These are phyloP conservation scores for Ceratocystis alfenasii DNA, from an alignment of 2,329 filamentous ascomycete genomes.

Conservation along the genomic window DNA sequence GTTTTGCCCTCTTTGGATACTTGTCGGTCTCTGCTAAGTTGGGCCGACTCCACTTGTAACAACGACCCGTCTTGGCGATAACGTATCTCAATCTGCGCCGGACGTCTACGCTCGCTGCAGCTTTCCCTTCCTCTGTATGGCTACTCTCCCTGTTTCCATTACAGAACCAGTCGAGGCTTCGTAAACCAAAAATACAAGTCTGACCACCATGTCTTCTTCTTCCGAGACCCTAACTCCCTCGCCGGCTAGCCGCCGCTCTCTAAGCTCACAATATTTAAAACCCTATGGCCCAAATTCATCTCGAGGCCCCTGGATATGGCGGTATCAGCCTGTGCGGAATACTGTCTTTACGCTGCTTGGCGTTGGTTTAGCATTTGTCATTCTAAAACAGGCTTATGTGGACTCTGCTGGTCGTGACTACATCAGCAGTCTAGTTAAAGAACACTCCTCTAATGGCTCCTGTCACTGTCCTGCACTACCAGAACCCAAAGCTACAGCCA, in stretches of 20 bases:
- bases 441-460: conserved; percentile 1
- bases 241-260: not conserved
- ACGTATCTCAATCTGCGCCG: too few relatives aligned
- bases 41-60: not conserved
- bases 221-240: not conserved
- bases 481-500: conserved; percentile 27
- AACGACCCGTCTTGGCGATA: not conserved
- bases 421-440: conserved; percentile 18
- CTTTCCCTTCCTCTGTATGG: not conserved
- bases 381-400: conserved; percentile 28
- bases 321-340: conserved; percentile 20
- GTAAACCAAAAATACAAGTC: not conserved
- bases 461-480: conserved; percentile 28
- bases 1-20: not conserved
- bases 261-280: not conserved
- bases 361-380: conserved; percentile 31
- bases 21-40: not conserved
- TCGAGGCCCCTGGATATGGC: conserved; percentile 1
- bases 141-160: not conserved
- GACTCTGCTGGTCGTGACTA: conserved; percentile 21
- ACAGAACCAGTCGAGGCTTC: not conserved
- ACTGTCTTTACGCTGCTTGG: conserved; percentile 26
- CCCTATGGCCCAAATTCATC: not conserved
- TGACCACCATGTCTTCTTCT: not conserved
- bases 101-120: too few relatives aligned